phyloP scores from a whole-genome alignment of 2,329 filamentous ascomycete species.

The Whalleya microplaca region DNA sequence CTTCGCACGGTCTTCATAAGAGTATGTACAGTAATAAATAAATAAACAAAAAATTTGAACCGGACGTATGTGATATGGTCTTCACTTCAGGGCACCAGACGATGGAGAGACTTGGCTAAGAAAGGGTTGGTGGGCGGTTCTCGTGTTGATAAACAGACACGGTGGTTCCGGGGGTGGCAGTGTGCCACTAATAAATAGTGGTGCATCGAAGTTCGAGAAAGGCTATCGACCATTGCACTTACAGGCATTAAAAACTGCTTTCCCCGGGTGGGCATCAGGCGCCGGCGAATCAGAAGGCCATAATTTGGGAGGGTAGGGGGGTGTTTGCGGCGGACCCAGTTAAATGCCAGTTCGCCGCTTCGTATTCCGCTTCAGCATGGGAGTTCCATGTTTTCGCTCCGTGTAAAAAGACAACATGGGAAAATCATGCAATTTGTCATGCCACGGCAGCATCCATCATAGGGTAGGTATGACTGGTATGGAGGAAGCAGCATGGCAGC shows the following conservation, averaged over 20 bases:
- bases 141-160: not conserved
- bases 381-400: not conserved
- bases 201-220: conserved; percentile 23
- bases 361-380: conserved; percentile 24
- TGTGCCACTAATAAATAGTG: conserved; percentile 18
- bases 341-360: conserved; percentile 31
- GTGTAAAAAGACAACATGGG: not conserved
- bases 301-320: too few relatives aligned
- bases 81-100: not conserved
- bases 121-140: not conserved
- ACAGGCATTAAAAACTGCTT: not conserved
- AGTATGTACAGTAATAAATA: too few relatives aligned
- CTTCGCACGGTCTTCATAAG: too few relatives aligned
- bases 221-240: conserved; percentile 16
- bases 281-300: not conserved
- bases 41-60: too few relatives aligned
- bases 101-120: not conserved
- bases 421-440: conserved; percentile 13
- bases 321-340: not conserved
- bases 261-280: not conserved
- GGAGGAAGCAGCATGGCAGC: not conserved
- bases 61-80: not conserved
- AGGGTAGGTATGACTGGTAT: too few relatives aligned
- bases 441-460: not conserved
- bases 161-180: not conserved